phyloP scores from a whole-genome alignment of 1,284 basidiomycete species.

The Exobasidium rhododendri region DNA sequence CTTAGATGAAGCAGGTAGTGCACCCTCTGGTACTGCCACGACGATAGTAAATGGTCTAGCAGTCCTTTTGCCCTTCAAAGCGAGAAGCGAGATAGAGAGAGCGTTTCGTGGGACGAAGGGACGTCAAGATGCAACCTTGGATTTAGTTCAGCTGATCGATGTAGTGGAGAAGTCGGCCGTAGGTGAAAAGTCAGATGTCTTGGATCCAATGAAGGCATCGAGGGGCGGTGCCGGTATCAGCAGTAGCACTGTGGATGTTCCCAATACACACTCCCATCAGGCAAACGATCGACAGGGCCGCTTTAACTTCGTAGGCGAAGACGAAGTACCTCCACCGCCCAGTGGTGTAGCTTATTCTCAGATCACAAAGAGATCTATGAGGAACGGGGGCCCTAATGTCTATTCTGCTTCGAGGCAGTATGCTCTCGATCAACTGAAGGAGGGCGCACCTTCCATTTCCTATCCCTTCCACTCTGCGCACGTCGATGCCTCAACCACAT shows the following conservation, averaged over 20 bases:
- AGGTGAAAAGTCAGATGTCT: slow-evolving; percentile 25
- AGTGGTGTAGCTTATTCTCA: background rate
- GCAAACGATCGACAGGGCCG: slow-evolving; percentile 16
- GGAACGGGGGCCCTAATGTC: background rate
- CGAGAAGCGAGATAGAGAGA: slow-evolving; percentile 10
- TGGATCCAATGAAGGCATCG: slow-evolving; percentile 37
- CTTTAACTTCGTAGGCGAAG: slow-evolving; percentile 15
- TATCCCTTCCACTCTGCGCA: slow-evolving; percentile 7
- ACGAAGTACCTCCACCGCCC: background rate
- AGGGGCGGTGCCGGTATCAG: too few species aligned
- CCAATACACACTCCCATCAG: slow-evolving; percentile 22
- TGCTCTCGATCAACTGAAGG: background rate
- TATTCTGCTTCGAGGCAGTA: background rate
- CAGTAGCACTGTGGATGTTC: slow-evolving; percentile 19
- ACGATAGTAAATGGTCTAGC: slow-evolving; percentile 28
- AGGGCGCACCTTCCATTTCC: background rate
- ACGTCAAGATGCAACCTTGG: slow-evolving; percentile 42
- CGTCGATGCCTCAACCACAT: background rate
- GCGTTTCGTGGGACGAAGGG: slow-evolving; percentile 27
- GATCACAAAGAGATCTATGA: background rate
- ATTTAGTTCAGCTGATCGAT: slow-evolving; percentile 40
- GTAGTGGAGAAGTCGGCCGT: slow-evolving; percentile 29
- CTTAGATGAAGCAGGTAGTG: slow-evolving; percentile 25
- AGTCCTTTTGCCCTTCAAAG: slow-evolving; percentile 28
- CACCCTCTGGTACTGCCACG: slow-evolving; percentile 27